Conservation (phyloP, 1,139 yeast genomes). For the Barnettozyma hawaiiensis region DNA sequence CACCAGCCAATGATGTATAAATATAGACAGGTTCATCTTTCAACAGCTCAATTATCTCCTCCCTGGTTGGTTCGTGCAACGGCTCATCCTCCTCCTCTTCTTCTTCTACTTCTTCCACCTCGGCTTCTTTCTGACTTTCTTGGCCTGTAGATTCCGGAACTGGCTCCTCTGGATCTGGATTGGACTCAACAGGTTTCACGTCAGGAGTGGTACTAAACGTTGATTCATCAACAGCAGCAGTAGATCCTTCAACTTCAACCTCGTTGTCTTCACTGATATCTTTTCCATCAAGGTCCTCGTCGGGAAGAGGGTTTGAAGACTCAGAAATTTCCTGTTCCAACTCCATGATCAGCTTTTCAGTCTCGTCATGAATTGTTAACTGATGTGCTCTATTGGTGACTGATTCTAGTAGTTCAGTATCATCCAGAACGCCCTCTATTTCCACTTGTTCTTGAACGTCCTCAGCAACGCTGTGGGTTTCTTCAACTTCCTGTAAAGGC, state of each 20-base stretch:
- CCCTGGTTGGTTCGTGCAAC: constrained; percentile 23
- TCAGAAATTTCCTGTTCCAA: constrained; percentile 19
- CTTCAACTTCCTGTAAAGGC: not conserved
- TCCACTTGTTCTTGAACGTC: too few relatives aligned
- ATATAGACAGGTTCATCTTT: constrained; percentile 60
- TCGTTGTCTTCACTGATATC: constrained; percentile 3
- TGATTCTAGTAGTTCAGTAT: constrained; percentile 2
- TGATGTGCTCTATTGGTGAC: not conserved
- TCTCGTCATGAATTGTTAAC: constrained; percentile 14
- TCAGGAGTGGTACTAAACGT: not conserved
- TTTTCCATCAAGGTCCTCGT: not conserved
- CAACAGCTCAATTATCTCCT: constrained; percentile 27
- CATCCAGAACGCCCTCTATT: not conserved
- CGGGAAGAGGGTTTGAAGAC: not conserved
- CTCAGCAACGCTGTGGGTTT: too few relatives aligned
- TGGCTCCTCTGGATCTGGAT: not conserved
- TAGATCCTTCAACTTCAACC: constrained; percentile 3
- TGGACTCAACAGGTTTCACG: not conserved
- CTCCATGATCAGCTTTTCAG: constrained; percentile 21
- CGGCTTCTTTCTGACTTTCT: not conserved
- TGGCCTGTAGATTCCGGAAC: not conserved
- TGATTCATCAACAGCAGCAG: not conserved
- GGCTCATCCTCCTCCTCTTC: too few relatives aligned
- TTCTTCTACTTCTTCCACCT: not conserved
- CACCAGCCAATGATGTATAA: constrained; percentile 84